These are phyloP conservation scores for Candida stauntonica DNA, from an alignment of 805 yeast genomes.

Conservation along the genomic window DNA sequence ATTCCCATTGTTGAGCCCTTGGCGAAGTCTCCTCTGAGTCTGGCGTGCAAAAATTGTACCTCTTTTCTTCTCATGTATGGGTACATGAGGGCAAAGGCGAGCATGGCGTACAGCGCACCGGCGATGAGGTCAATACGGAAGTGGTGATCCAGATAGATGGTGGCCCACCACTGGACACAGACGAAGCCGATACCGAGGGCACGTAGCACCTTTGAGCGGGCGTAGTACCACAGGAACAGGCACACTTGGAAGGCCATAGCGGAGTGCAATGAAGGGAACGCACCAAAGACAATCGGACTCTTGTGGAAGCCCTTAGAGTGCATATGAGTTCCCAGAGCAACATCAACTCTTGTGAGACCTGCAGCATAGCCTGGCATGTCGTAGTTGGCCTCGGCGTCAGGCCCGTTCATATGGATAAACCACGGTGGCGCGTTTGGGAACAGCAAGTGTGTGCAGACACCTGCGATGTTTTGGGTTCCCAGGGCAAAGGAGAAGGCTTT, in stretches of 20 bases:
- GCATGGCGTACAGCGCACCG: conserved; percentile 50
- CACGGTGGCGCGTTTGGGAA: conserved; percentile 76
- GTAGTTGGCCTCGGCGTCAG: conserved; percentile 49
- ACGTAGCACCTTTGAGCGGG: conserved; percentile 26
- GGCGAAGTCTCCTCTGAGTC: conserved; percentile 34
- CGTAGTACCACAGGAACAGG: conserved; percentile 39
- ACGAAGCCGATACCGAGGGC: conserved; percentile 41
- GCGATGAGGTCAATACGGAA: conserved; percentile 58
- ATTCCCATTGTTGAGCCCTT: conserved; percentile 55
- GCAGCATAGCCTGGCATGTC: conserved; percentile 69
- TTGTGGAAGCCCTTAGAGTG: conserved; percentile 60
- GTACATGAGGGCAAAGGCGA: conserved; percentile 39
- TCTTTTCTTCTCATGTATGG: conserved; percentile 33
- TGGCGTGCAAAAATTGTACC: conserved; percentile 26
- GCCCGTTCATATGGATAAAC: conserved; percentile 61
- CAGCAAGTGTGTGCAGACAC: conserved; percentile 54
- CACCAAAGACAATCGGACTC: conserved; percentile 68
- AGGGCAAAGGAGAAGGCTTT: conserved; percentile 49
- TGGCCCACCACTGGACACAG: conserved; percentile 67
- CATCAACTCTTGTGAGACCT: conserved; percentile 61
- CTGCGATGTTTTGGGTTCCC: conserved; percentile 57
- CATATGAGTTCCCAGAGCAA: conserved; percentile 56
- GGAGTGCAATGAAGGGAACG: conserved; percentile 57
- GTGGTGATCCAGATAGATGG: conserved; percentile 70
- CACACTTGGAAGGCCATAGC: conserved; percentile 55